Base-by-base conservation (phyloP, 352 stramenopile genomes). In the Aphanomyces cochlioides region DNA sequence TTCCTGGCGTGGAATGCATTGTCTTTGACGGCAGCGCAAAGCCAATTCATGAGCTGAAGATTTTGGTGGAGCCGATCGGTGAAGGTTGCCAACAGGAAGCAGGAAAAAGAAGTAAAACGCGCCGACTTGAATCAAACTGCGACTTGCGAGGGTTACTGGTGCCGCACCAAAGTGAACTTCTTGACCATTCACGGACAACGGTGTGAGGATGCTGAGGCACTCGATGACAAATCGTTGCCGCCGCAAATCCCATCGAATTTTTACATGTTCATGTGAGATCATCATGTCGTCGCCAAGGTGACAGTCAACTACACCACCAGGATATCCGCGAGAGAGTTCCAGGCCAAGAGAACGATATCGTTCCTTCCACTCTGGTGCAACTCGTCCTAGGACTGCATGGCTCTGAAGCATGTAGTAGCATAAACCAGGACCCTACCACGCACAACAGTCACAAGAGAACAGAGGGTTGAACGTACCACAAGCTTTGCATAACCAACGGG, bases 401-500 rank as follows among this genome's bases (percentile, higher is more conserved):
- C 85, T 75, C 45, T 90, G 74, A 38, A 93, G 77, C 50, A 95
- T 78, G 64, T 84, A 93, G 56, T 83, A 93, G 66, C 84, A 75
- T 41, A 92, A 90, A 15, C 78, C 72, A 34, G 48, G 57, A 38
- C 84, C 83, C 79, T 90, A 73, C 10, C 28, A 28, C 28, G 28
- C 28, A 2, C 28, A 28, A 28, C 28, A 28, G 28, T 28, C 28
- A 28, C 28, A 28, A 28, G 28, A 28, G 5, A 58, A 64, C 66
- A 7, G 3, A 19, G n/a, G 28, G 13, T 36, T 74, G 41, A 34
- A 65, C 72, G 56, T 76, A 91, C 83, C 83, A 89, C 72, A 13
- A 95, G 71, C 43, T 93, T 93, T 19, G 84, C 87, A 63, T 89
- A 95, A 8, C 82, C 87, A 47, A 85, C 69, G 7, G 85, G 79